Evolutionary conservation across 139 green algal species (phyloP).

Genomic region (Micromonas commoda): DNA sequence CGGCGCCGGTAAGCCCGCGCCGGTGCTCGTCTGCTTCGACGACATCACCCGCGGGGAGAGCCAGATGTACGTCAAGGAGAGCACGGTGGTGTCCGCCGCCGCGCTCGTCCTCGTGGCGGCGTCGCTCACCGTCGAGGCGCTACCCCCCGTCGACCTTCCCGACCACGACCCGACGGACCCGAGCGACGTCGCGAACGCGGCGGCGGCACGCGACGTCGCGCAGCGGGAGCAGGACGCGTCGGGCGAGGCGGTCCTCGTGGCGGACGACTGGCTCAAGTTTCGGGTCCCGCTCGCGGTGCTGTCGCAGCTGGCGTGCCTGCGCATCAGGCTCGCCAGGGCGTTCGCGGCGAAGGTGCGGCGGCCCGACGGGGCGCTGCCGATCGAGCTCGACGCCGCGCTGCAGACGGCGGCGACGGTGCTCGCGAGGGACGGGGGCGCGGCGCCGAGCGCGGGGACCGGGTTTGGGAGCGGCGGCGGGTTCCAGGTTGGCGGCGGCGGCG

Average conservation of each 20-base stretch:
- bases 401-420: background rate
- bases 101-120: background rate
- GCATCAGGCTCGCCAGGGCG: background rate
- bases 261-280: constrained; percentile 26
- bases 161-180: background rate
- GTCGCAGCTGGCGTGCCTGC: background rate
- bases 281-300: constrained; percentile 9
- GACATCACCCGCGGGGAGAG: constrained; percentile 10
- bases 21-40: constrained; percentile 15
- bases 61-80: constrained; percentile 5
- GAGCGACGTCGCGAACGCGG: background rate
- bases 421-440: background rate
- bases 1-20: background rate
- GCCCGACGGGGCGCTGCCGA: background rate
- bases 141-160: background rate
- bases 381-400: background rate
- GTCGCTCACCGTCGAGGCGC: constrained; percentile 4
- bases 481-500: background rate
- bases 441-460: background rate
- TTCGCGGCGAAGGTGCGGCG: background rate
- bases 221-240: background rate
- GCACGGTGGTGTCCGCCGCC: background rate
- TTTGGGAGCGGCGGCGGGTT: background rate
- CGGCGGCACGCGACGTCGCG: background rate
- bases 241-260: constrained; percentile 1